Conservation (phyloP, 2,329 filamentous ascomycete species). For the Verticillium zaregamsianum region DNA sequence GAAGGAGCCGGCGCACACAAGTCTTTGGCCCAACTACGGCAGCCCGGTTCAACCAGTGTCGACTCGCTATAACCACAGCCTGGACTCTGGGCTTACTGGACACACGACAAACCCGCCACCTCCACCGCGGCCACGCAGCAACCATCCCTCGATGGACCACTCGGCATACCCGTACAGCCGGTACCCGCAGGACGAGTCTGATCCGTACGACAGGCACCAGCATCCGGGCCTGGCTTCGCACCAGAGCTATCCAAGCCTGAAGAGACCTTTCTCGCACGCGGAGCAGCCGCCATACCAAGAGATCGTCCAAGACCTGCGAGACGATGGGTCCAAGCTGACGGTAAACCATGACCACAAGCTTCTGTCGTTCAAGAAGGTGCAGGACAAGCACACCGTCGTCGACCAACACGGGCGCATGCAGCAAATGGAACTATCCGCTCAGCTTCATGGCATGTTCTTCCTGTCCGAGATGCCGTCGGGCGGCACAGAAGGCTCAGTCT, state of each 20-base stretch:
- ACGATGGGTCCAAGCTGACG: constrained; percentile 52
- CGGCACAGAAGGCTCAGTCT: constrained; percentile 49
- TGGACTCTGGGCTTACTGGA: constrained; percentile 45
- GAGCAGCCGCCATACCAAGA: constrained; percentile 55
- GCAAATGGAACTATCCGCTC: constrained; percentile 61
- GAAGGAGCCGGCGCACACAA: constrained; percentile 55
- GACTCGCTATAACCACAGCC: constrained; percentile 43
- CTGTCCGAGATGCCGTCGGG: constrained; percentile 73
- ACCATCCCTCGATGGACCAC: constrained; percentile 45
- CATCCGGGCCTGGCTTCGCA: constrained; percentile 43
- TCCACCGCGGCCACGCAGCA: constrained; percentile 45
- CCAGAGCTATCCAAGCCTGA: constrained; percentile 51
- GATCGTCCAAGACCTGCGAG: constrained; percentile 56
- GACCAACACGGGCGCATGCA: constrained; percentile 57
- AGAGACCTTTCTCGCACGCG: constrained; percentile 53
- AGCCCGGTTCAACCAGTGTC: constrained; percentile 46
- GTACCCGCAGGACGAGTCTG: constrained; percentile 51
- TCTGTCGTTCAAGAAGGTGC: constrained; percentile 51
- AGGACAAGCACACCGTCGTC: constrained; percentile 57
- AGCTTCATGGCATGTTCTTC: constrained; percentile 88
- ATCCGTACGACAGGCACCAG: constrained; percentile 49
- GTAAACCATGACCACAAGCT: constrained; percentile 60
- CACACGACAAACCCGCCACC: constrained; percentile 42
- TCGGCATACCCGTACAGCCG: constrained; percentile 47
- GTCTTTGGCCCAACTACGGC: constrained; percentile 56